Conservation (phyloP, 768 basidiomycete genomes). For the Leccinum subgranulosum region DNA sequence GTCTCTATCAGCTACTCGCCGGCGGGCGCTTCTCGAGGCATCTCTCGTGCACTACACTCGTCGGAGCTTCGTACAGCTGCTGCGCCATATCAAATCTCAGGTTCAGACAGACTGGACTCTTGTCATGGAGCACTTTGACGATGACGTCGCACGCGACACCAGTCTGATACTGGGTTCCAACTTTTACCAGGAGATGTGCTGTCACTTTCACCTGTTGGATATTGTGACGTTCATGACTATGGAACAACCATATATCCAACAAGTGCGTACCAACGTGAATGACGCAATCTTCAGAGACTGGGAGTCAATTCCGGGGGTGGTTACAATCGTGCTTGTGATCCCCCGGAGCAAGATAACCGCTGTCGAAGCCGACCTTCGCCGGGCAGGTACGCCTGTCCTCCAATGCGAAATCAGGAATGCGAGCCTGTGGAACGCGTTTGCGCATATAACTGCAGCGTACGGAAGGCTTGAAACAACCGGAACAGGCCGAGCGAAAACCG, state of each 20-base stretch:
- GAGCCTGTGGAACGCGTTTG: slow-evolving; percentile 16
- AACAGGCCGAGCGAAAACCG: slow-evolving; percentile 16
- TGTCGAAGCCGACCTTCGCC: slow-evolving; percentile 24
- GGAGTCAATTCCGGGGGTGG: slow-evolving; percentile 27
- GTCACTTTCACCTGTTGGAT: slow-evolving; percentile 40
- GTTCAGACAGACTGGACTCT: slow-evolving; percentile 40
- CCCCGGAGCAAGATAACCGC: slow-evolving; percentile 26
- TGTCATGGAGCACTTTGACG: slow-evolving; percentile 36
- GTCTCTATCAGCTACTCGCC: not conserved
- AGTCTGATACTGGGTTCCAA: slow-evolving; percentile 25
- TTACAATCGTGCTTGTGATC: slow-evolving; percentile 32
- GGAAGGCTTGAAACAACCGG: slow-evolving; percentile 20
- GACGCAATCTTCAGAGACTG: slow-evolving; percentile 30
- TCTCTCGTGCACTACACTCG: slow-evolving; percentile 45
- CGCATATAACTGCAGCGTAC: slow-evolving; percentile 18
- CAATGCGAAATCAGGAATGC: slow-evolving; percentile 22
- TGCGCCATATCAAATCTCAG: slow-evolving; percentile 38
- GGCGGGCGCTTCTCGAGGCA: slow-evolving; percentile 1
- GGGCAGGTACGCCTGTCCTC: slow-evolving; percentile 20
- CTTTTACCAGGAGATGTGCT: slow-evolving; percentile 46
- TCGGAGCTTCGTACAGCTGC: slow-evolving; percentile 44
- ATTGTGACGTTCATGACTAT: slow-evolving; percentile 32
- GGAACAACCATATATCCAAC: slow-evolving; percentile 10
- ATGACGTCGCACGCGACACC: slow-evolving; percentile 5
- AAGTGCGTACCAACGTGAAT: slow-evolving; percentile 3